phyloP scores from a whole-genome alignment of 1,139 yeast species.

The Hyphopichia fennica region DNA sequence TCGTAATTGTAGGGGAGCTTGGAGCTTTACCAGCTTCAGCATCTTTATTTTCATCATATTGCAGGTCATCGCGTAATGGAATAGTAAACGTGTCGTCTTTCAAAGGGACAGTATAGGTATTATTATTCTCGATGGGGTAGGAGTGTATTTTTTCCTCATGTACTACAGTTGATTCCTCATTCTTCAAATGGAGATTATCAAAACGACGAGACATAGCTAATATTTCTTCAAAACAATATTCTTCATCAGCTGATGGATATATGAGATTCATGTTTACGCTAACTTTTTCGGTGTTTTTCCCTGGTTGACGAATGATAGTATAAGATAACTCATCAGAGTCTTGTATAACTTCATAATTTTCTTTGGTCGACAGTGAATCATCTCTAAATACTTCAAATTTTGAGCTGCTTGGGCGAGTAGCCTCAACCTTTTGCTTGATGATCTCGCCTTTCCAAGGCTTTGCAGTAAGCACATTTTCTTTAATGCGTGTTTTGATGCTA shows the following conservation, averaged over 20 bases:
- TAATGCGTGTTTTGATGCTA: conserved; percentile 49
- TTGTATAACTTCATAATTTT: conserved; percentile 8
- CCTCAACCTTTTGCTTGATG: conserved; percentile 35
- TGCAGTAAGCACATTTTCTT: conserved; percentile 64
- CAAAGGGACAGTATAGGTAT: conserved; percentile 3
- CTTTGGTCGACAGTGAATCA: conserved; percentile 7
- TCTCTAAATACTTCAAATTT: conserved; percentile 40
- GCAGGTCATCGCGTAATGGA: conserved; percentile 30
- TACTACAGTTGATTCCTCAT: conserved; percentile 1
- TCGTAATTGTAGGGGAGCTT: conserved; percentile 74
- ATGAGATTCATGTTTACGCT: conserved; percentile 62
- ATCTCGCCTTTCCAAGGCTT: conserved; percentile 71
- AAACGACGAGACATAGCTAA: conserved; percentile 33
- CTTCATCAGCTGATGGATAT: conserved; percentile 43
- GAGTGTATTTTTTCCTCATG: neutral
- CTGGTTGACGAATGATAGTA: conserved; percentile 53
- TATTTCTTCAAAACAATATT: conserved; percentile 62
- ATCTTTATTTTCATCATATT: conserved; percentile 6
- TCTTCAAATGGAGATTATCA: neutral
- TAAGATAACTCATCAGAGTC: conserved; percentile 12
- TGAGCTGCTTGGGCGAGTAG: conserved; percentile 9
- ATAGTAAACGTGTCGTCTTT: conserved; percentile 25
- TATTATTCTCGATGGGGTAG: neutral
- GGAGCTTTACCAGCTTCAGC: conserved; percentile 24
- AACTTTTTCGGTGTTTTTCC: conserved; percentile 64